phyloP scores from a whole-genome alignment of 306 rosid species.

The Sophora flavescens region DNA sequence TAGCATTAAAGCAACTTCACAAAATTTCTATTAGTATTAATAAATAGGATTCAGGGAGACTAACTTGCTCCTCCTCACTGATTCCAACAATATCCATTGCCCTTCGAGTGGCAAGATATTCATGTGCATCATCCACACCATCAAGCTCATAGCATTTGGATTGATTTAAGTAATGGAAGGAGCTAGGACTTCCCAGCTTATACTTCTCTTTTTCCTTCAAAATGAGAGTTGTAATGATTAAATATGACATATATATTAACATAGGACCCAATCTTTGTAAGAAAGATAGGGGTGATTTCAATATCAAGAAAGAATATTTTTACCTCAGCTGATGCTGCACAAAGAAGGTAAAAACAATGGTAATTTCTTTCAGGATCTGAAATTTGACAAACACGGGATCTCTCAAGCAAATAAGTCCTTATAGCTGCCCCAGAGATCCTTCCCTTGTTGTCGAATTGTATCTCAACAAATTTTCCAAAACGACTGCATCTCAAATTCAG shows the following conservation, averaged over 20 bases:
- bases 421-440: slow-evolving; percentile 99
- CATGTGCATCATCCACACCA: slow-evolving; percentile 91
- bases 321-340: slow-evolving; percentile 98
- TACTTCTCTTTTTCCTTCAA: slow-evolving; percentile 85
- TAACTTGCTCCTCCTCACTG: slow-evolving; percentile 95
- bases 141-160: slow-evolving; percentile 83
- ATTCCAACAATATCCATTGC: slow-evolving; percentile 99
- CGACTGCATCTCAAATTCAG: slow-evolving; percentile 83
- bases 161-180: slow-evolving; percentile 95
- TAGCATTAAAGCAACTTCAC: slow-evolving; percentile 43
- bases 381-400: slow-evolving; percentile 99
- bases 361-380: slow-evolving; percentile 99
- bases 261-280: slow-evolving; percentile 5
- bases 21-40: slow-evolving; percentile 21
- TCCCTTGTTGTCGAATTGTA: slow-evolving; percentile 99
- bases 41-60: slow-evolving; percentile 42
- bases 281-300: slow-evolving; percentile 39
- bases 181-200: slow-evolving; percentile 83
- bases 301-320: slow-evolving; percentile 42
- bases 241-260: slow-evolving; percentile 25
- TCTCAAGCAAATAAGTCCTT: slow-evolving; percentile 94
- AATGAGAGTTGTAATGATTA: slow-evolving; percentile 17
- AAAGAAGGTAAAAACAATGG: slow-evolving; percentile 99
- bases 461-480: slow-evolving; percentile 99
- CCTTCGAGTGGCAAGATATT: slow-evolving; percentile 96